A percentile compares a stretch with the other conserved stretches of the same genome.
phyloP scores from a whole-genome alignment of 1,284 basidiomycete species.

The Stereum hirsutum region DNA sequence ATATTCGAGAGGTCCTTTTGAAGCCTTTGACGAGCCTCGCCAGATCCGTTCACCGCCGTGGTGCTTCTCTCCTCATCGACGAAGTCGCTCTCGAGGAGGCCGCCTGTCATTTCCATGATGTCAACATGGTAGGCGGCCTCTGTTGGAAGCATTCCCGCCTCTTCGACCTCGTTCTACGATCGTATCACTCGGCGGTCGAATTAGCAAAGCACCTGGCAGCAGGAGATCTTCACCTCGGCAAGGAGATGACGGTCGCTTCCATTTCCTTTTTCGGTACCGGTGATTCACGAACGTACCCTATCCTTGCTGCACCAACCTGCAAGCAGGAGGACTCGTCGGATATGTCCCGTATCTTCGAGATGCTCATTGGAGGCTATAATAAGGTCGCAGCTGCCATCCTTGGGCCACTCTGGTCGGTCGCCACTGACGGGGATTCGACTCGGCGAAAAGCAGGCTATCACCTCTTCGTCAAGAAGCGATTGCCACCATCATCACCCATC shows the following conservation, averaged over 20 bases:
- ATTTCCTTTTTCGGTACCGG: too few species aligned
- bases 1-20: too few species aligned
- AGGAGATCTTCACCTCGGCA: background rate
- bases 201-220: background rate
- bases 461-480: background rate
- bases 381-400: too few species aligned
- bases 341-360: too few species aligned
- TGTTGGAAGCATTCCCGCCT: background rate
- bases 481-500: background rate
- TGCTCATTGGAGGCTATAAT: too few species aligned
- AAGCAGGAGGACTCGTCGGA: too few species aligned
- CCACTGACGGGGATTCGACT: conserved; percentile 1
- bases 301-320: too few species aligned
- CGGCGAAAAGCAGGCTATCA: background rate
- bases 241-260: background rate
- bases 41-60: too few species aligned
- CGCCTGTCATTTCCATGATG: background rate
- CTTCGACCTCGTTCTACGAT: background rate
- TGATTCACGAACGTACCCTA: too few species aligned
- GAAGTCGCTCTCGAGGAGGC: background rate
- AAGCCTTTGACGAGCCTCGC: too few species aligned
- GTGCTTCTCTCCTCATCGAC: too few species aligned
- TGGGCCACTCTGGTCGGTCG: conserved; percentile 1
- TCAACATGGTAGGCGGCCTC: conserved; percentile 1
- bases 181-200: background rate